Conservation (phyloP, 208 protist genomes). For the Wallacemonas sp. region DNA sequence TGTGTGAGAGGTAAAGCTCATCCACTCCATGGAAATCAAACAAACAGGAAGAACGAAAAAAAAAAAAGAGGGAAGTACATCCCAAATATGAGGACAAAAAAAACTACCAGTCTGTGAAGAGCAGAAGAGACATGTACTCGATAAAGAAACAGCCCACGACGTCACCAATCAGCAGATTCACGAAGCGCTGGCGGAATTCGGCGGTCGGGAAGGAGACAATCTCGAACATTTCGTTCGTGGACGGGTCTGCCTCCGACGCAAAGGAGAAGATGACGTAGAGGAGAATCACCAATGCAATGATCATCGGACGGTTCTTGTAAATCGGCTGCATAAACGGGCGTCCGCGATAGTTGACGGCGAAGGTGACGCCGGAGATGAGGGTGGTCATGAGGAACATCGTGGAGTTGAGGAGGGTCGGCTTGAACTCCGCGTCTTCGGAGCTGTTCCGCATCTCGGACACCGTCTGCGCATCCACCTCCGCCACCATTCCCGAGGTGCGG, state of each 20-base stretch:
- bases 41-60: no score
- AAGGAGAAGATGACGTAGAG: conserved; percentile 76
- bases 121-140: conserved; percentile 66
- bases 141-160: conserved; percentile 75
- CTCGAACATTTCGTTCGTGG: conserved; percentile 86
- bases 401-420: conserved; percentile 96
- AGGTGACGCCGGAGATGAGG: conserved; percentile 95
- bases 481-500: conserved; percentile 72
- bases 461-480: conserved; percentile 61
- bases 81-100: neutral
- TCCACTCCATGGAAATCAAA: no score
- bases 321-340: conserved; percentile 95
- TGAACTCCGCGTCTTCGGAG: conserved; percentile 91
- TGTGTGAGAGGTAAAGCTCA: no score
- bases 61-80: no score
- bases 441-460: conserved; percentile 55
- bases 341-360: conserved; percentile 98
- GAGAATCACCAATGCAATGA: conserved; percentile 82
- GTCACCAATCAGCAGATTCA: conserved; percentile 75
- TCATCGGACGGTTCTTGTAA: conserved; percentile 91
- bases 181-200: conserved; percentile 76
- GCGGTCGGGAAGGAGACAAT: conserved; percentile 84
- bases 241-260: conserved; percentile 72
- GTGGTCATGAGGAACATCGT: conserved; percentile 97
- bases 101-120: conserved; percentile 74